Conservation (phyloP, 805 yeast species). For the Myxozyma udenii region DNA sequence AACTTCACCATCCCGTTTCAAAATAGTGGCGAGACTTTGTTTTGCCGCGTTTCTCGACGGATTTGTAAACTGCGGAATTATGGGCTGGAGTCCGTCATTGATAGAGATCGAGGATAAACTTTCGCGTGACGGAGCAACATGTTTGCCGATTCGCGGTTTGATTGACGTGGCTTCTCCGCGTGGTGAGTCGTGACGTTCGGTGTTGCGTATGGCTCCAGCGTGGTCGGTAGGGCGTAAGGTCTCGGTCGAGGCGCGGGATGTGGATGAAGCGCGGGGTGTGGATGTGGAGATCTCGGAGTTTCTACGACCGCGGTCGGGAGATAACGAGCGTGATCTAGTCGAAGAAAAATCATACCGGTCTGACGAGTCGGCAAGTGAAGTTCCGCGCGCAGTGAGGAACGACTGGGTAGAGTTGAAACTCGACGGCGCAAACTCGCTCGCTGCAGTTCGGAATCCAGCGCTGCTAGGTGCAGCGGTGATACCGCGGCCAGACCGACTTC, state of each 20-base stretch:
- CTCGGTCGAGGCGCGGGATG: not conserved
- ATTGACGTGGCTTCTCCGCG: not conserved
- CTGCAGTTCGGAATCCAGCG: not conserved
- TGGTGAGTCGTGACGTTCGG: not conserved
- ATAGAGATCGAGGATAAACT: not conserved
- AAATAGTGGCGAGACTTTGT: slow-evolving; percentile 12
- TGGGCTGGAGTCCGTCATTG: slow-evolving; percentile 15
- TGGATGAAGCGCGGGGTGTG: not conserved
- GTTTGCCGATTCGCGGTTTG: not conserved
- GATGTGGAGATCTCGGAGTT: not conserved
- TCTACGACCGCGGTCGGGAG: slow-evolving; percentile 3
- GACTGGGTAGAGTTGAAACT: slow-evolving; percentile 26
- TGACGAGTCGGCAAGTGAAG: slow-evolving; percentile 15
- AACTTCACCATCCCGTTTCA: slow-evolving; percentile 18
- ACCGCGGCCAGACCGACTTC: slow-evolving; percentile 17
- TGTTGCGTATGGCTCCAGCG: not conserved
- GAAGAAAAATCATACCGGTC: slow-evolving; percentile 4
- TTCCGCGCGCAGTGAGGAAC: slow-evolving; percentile 25
- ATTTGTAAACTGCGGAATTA: slow-evolving; percentile 20
- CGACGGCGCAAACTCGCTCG: slow-evolving; percentile 25
- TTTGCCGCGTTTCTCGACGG: slow-evolving; percentile 15
- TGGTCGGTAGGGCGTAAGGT: not conserved
- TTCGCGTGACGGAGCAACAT: slow-evolving; percentile 4
- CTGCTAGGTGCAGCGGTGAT: not conserved
- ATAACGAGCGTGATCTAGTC: slow-evolving; percentile 4